A percentile compares a stretch with the other conserved stretches of the same genome.
Conservation (phyloP, 1,284 basidiomycete genomes). For the Naganishia sp. region DNA sequence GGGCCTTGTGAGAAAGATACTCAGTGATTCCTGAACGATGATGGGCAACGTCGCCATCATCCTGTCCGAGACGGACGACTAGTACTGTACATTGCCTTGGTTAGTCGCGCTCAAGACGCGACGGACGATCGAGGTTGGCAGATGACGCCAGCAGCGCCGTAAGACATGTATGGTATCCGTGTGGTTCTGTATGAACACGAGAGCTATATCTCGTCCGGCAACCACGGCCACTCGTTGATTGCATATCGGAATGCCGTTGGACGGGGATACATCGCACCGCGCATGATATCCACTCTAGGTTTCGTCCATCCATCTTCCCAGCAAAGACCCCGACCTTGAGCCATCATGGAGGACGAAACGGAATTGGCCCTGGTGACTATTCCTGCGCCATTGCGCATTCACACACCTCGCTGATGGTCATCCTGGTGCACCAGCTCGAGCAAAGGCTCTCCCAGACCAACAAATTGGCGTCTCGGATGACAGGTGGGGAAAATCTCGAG, state of each 20-base stretch:
- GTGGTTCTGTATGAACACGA: neutral
- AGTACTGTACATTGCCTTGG: too few species aligned
- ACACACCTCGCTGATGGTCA: neutral
- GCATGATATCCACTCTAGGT: neutral
- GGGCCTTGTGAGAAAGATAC: too few species aligned
- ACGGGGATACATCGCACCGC: neutral
- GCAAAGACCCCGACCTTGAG: neutral
- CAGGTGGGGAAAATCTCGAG: slow-evolving; percentile 37
- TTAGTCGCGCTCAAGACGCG: too few species aligned
- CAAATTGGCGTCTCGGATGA: slow-evolving; percentile 52
- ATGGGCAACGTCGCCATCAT: too few species aligned
- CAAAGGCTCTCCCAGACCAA: slow-evolving; percentile 54
- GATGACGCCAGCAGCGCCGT: neutral
- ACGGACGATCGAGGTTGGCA: neutral
- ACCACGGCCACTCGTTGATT: neutral
- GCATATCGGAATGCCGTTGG: neutral
- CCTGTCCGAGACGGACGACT: too few species aligned
- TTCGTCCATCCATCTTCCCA: neutral
- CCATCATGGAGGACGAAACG: slow-evolving; percentile 53
- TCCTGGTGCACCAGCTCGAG: slow-evolving; percentile 39
- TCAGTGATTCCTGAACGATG: too few species aligned
- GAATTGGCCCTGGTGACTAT: slow-evolving; percentile 49
- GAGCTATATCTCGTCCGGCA: too few species aligned
- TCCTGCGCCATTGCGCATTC: too few species aligned
- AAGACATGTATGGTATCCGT: too few species aligned